Conservation (phyloP, 768 basidiomycete genomes). For the Tylopilus felleus region DNA sequence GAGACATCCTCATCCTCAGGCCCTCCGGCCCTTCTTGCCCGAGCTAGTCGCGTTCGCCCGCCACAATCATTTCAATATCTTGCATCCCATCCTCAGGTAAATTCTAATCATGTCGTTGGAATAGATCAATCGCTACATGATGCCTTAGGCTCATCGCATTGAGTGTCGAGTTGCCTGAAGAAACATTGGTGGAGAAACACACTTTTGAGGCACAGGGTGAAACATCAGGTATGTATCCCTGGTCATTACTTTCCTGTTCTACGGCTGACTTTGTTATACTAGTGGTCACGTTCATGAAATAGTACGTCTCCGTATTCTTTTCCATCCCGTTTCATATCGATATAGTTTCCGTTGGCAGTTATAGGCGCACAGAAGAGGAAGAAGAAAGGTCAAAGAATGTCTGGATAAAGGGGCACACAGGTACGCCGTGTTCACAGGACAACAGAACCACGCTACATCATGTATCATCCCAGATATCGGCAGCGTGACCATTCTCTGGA, state of each 20-base stretch:
- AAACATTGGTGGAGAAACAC: slow-evolving; percentile 48
- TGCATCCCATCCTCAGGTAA: slow-evolving; percentile 47
- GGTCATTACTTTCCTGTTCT: neutral
- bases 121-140: neutral
- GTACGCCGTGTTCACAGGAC: slow-evolving; percentile 24
- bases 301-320: no score
- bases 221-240: slow-evolving; percentile 33
- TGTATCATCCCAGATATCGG: slow-evolving; percentile 54
- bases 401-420: slow-evolving; percentile 59
- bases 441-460: neutral
- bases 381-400: slow-evolving; percentile 50
- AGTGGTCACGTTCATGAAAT: no score
- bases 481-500: slow-evolving; percentile 54
- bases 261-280: slow-evolving; percentile 19
- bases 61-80: no score
- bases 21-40: slow-evolving; percentile 46
- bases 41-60: slow-evolving; percentile 50
- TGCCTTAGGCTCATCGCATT: slow-evolving; percentile 42
- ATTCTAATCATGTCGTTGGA: neutral
- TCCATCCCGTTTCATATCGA: neutral
- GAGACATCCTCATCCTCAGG: slow-evolving; percentile 44
- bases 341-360: slow-evolving; percentile 30
- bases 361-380: slow-evolving; percentile 47
- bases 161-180: slow-evolving; percentile 53
- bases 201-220: slow-evolving; percentile 38